These are phyloP conservation scores for Primulina eburnea DNA, from an alignment of 257 asterid species.

Conservation along the genomic window DNA sequence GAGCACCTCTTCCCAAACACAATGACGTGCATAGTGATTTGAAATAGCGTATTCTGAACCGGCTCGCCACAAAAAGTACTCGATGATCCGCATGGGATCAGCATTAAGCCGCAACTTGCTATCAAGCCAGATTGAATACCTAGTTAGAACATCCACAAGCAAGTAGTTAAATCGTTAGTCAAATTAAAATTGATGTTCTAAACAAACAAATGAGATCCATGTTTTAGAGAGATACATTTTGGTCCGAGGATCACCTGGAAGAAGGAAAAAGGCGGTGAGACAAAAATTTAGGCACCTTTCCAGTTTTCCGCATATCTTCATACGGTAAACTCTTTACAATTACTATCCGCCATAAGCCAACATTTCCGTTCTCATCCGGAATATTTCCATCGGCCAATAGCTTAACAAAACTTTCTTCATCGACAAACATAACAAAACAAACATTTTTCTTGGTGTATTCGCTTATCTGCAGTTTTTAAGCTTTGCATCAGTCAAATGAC, in stretches of 20 bases:
- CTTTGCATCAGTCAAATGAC: conserved; percentile 20
- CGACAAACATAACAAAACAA: conserved; percentile 90
- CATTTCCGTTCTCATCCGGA: conserved; percentile 66
- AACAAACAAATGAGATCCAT: conserved; percentile 21
- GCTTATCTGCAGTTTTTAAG: conserved; percentile 56
- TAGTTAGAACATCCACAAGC: conserved; percentile 27
- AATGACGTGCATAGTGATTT: conserved; percentile 81
- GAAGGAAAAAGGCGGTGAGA: conserved; percentile 92
- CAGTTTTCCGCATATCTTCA: conserved; percentile 75
- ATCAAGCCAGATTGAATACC: conserved; percentile 96
- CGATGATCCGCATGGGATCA: conserved; percentile 83
- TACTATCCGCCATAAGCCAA: conserved; percentile 85
- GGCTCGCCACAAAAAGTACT: conserved; percentile 74
- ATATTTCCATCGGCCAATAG: conserved; percentile 65
- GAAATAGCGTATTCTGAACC: conserved; percentile 89
- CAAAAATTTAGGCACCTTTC: conserved; percentile 90
- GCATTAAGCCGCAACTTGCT: conserved; percentile 86
- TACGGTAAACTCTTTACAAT: conserved; percentile 75
- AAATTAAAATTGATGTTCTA: conserved; percentile 19
- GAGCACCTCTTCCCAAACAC: conserved; percentile 94
- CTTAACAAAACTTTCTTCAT: conserved; percentile 64
- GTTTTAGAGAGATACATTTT: conserved; percentile 3
- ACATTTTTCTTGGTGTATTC: conserved; percentile 80
- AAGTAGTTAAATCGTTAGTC: conserved; percentile 17
- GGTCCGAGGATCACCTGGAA: conserved; percentile 63